Evolutionary conservation across 192 early-diverging fungal species (phyloP), one percentile per base, ranked within the genome.

Genomic region (Diversispora epigaea): DNA sequence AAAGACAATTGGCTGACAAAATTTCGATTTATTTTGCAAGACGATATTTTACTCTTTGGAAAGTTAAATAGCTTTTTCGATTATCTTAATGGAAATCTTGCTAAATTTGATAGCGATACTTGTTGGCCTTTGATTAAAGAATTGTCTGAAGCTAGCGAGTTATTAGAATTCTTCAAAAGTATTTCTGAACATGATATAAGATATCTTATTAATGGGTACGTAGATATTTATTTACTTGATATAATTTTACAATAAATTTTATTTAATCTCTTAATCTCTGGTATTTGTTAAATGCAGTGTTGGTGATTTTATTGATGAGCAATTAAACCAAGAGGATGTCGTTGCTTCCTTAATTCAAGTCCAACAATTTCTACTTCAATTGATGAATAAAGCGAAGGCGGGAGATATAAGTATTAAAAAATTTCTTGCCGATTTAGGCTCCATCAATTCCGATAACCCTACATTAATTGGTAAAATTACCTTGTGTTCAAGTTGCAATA

Each of bases 51-150:
- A 45, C 0, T 45, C 21, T 11, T 73, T 4, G 58, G 58, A 44
- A 15, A 73, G 3, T 17, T 60, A 17, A 6, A 0, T 22, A 7
- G 45, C 11, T 54, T 46, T 58, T 58, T 57, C 7, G 19, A 47
- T 44, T 40, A 73, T 11, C 15, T 61, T 46, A 4, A 57, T 25
- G 25, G 4, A 0, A 22, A 17, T 49, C 17, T 44, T 25, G 4
- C 15, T 14, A 0, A 4, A 4, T 4, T 61, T 44, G 50, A 54
- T 54, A 45, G 46, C 19, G n/a, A 57, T 10, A 50, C 60, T 73
- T 73, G 57, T 25, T 73, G 71, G 71, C 22, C 4, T 17, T 61
- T 73, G 22, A 62, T 73, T 47, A 73, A 61, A 47, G 71, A 73
- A 41, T 21, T 73, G 1, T 43, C 71, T 1, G 22, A 4, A 14